Percentiles rank a stretch among this genome's conserved stretches.
Conservation (phyloP, 306 rosid genomes). For the Boehmeria nivea region DNA sequence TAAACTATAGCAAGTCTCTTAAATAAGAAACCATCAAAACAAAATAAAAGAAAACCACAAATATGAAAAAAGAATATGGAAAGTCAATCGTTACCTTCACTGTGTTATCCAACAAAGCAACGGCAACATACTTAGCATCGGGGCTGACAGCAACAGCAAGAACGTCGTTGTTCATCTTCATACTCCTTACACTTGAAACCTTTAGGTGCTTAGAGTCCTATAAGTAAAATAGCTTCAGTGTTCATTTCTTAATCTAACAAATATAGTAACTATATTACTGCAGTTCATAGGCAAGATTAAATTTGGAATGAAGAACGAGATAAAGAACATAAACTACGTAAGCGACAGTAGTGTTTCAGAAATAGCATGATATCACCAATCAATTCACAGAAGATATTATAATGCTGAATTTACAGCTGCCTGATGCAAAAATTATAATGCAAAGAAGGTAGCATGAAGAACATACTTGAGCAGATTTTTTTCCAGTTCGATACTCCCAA, state of each 20-base stretch:
- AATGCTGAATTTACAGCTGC: too few species aligned
- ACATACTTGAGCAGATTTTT: conserved; percentile 70
- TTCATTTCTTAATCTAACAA: not conserved
- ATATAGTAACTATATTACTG: too few species aligned
- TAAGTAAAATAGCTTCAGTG: conserved; percentile 22
- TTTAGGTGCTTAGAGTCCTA: conserved; percentile 62
- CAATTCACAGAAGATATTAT: too few species aligned
- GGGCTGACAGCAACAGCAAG: conserved; percentile 81
- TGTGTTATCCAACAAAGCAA: conserved; percentile 67
- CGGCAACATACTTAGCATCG: conserved; percentile 79
- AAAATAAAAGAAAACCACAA: not conserved
- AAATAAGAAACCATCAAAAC: conserved; percentile 7
- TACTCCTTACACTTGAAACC: conserved; percentile 56
- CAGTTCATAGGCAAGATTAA: too few species aligned
- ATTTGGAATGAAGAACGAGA: not conserved
- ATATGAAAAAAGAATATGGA: conserved; percentile 9
- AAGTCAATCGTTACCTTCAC: conserved; percentile 63
- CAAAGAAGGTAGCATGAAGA: conserved; percentile 14
- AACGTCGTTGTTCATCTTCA: conserved; percentile 89
- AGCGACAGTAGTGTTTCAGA: too few species aligned
- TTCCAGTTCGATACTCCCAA: conserved; percentile 76
- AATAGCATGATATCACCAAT: too few species aligned
- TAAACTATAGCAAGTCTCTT: not conserved
- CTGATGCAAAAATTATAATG: not conserved
- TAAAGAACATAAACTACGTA: not conserved